Base-by-base conservation (phyloP, 2,329 filamentous ascomycete species). In the Knoxdaviesia capensis region DNA sequence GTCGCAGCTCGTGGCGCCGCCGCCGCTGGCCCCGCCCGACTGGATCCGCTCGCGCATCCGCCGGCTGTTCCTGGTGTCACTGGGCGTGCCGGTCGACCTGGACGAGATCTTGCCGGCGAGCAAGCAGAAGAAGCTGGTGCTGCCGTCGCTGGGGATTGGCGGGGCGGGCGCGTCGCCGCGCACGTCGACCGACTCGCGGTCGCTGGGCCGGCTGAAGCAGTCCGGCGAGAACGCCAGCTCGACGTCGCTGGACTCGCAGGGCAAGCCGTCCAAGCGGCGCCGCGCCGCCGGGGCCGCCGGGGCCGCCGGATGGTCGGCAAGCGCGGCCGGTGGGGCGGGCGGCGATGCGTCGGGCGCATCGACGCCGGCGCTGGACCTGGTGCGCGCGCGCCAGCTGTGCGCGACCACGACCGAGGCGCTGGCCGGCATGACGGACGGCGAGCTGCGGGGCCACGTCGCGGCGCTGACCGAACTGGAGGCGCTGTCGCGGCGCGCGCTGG, bases 21-120 rank as follows among this genome's bases (percentile, higher is more conserved):
- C 90, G 2, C 87, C 90, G 3, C 73, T 98, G 34, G 86, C 94
- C 53, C 90, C 90, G 5, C 88, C 90, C 1, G 90, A 98, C 59
- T 98, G 90, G 90, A 92, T 94, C 45, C 84, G 90, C 48, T 94
- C 86, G 41, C 83, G 87, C 41, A 98, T 94, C 51, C 78, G 90
- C 42, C 82, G 90, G 31, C 73, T 98, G 30, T 98, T 98, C 57
- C 75, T 98, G 36, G 87, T 98, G 42, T 94, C 87, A 1, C 73
- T 98, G 0, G 90, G 90, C 11, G 90, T 98, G 0, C 90, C 90
- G 1, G 85, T 98, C 38, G 90, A 98, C 53, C 69, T 98, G 0
- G 90, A 98, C 59, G 90, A 98, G 62, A 96, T 98, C 43, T 72
- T 98, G 6, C 90, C 90, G 0, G 87, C 88, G 0, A 93, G 84